Evolutionary conservation across 257 asterid species (phyloP).

Genomic region (Solanum boliviense): DNA sequence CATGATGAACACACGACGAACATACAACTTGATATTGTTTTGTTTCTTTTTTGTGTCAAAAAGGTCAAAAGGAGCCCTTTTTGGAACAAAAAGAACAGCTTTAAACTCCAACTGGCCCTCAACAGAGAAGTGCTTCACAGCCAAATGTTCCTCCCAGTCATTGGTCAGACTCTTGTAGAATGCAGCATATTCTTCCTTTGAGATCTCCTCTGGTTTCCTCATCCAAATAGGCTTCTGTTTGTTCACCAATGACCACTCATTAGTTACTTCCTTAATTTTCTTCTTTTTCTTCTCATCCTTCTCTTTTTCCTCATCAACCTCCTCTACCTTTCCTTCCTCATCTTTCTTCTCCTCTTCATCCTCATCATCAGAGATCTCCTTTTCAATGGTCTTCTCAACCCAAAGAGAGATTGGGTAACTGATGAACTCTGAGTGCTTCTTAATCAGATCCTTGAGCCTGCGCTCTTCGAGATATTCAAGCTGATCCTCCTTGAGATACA

Average conservation of each 20-base stretch:
- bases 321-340: slow-evolving; percentile 56
- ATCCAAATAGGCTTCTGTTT: slow-evolving; percentile 67
- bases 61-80: slow-evolving; percentile 59
- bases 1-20: slow-evolving; percentile 55
- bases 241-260: slow-evolving; percentile 52
- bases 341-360: slow-evolving; percentile 62
- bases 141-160: slow-evolving; percentile 60
- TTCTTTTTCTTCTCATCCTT: slow-evolving; percentile 51
- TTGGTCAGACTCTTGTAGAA: slow-evolving; percentile 64
- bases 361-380: slow-evolving; percentile 63
- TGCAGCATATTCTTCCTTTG: slow-evolving; percentile 57
- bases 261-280: slow-evolving; percentile 51
- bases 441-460: slow-evolving; percentile 45
- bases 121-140: slow-evolving; percentile 58
- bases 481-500: slow-evolving; percentile 57
- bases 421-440: slow-evolving; percentile 59
- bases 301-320: slow-evolving; percentile 51
- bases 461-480: slow-evolving; percentile 66
- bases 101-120: slow-evolving; percentile 66
- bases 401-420: slow-evolving; percentile 57
- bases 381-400: slow-evolving; percentile 53
- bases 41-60: slow-evolving; percentile 53
- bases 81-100: slow-evolving; percentile 52
- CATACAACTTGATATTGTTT: slow-evolving; percentile 54
- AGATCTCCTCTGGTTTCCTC: slow-evolving; percentile 62